A percentile compares a stretch with the other conserved stretches of the same genome.
phyloP scores from a whole-genome alignment of 257 asterid species.

The Lycium barbarum region DNA sequence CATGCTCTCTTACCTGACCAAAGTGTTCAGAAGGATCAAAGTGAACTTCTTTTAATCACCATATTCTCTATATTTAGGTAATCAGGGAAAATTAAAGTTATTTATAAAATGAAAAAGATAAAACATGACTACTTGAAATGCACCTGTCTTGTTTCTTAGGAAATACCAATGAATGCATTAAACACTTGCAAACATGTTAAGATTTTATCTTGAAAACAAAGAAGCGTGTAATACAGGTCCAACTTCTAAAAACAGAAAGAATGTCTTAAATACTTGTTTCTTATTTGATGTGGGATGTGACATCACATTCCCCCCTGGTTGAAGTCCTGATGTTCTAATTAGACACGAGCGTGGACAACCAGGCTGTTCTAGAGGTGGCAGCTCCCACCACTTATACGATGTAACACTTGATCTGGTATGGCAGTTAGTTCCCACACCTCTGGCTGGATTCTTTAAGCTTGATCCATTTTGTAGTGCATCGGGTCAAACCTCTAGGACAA shows the following conservation, averaged over 20 bases:
- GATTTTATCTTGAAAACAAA: slow-evolving; percentile 2
- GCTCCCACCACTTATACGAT: slow-evolving; percentile 1
- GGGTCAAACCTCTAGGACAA: slow-evolving; percentile 5
- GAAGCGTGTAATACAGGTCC: not conserved
- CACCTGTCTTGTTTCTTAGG: not conserved
- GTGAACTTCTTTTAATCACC: not conserved
- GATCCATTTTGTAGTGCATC: not conserved
- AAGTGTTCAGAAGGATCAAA: slow-evolving; percentile 5
- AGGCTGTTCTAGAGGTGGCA: not conserved
- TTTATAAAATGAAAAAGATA: not conserved
- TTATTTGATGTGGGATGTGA: slow-evolving; percentile 16
- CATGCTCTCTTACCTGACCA: slow-evolving; percentile 94
- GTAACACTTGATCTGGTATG: not conserved
- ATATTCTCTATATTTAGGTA: not conserved
- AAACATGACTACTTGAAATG: slow-evolving; percentile 9
- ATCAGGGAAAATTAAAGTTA: not conserved
- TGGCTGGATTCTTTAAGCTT: not conserved
- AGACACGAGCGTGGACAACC: not conserved
- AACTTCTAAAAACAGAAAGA: slow-evolving; percentile 3
- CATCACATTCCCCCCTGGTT: slow-evolving; percentile 7
- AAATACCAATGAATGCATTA: not conserved
- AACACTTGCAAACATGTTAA: not conserved
- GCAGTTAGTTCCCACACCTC: not conserved
- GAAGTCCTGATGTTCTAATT: slow-evolving; percentile 20
- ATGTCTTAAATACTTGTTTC: not conserved